These are phyloP conservation scores for Cerioporus squamosus DNA, from an alignment of 1,284 basidiomycete species.

Conservation along the genomic window DNA sequence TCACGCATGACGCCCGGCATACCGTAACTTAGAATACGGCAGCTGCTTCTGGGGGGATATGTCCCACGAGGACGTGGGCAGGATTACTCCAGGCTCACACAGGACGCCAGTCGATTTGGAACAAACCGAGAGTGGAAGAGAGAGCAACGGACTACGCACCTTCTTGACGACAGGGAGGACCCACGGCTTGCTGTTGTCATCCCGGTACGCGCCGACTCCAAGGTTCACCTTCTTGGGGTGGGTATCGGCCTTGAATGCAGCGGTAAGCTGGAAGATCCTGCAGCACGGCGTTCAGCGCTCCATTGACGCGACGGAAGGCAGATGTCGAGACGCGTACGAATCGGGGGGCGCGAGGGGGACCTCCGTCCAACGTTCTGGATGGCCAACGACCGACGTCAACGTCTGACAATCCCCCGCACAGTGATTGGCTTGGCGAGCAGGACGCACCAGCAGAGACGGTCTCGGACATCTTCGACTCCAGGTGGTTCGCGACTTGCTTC, in stretches of 20 bases:
- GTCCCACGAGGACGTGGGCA: too few relatives aligned
- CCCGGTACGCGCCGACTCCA: slow-evolving; percentile 89
- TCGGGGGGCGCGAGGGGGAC: slow-evolving; percentile 85
- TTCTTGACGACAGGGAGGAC: slow-evolving; percentile 92
- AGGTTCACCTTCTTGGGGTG: slow-evolving; percentile 89
- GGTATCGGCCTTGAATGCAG: slow-evolving; percentile 85
- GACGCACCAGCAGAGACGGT: slow-evolving; percentile 49
- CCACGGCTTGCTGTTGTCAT: slow-evolving; percentile 87
- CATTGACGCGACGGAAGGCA: not conserved
- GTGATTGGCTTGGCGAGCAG: slow-evolving; percentile 5
- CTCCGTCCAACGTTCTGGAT: not conserved
- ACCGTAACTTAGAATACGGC: too few relatives aligned
- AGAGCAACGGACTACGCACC: slow-evolving; percentile 45
- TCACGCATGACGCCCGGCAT: too few relatives aligned
- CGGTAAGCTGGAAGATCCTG: slow-evolving; percentile 93
- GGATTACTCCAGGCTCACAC: too few relatives aligned
- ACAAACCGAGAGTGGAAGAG: not conserved
- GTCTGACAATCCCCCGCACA: slow-evolving; percentile 9
- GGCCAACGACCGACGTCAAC: slow-evolving; percentile 11
- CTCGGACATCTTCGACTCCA: slow-evolving; percentile 29
- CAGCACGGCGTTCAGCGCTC: slow-evolving; percentile 5
- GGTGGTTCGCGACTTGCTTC: slow-evolving; percentile 32
- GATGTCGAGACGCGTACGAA: slow-evolving; percentile 40
- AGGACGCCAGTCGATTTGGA: too few relatives aligned
- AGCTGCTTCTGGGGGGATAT: too few relatives aligned